Percentiles rank a stretch among this genome's conserved stretches.
phyloP scores from a whole-genome alignment of 768 basidiomycete genomes.

The Lactarius evosmus region DNA sequence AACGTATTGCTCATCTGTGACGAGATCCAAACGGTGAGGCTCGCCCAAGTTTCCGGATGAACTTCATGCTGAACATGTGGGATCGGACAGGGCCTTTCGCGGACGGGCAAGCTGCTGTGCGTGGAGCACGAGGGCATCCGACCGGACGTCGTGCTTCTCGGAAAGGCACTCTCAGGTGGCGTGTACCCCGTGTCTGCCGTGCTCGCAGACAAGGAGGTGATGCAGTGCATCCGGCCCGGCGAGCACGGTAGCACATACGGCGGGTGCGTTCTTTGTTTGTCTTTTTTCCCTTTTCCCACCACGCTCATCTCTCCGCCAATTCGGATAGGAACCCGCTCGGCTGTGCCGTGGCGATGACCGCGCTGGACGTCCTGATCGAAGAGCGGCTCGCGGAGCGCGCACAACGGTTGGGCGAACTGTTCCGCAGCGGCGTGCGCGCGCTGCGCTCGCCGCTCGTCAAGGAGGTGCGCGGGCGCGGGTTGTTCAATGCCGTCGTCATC shows the following conservation, averaged over 20 bases:
- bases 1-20: slow-evolving; percentile 97
- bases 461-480: slow-evolving; percentile 78
- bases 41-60: background rate
- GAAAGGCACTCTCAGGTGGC: slow-evolving; percentile 96
- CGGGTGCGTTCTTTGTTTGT: slow-evolving; percentile 62
- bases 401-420: slow-evolving; percentile 67
- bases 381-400: slow-evolving; percentile 86
- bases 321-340: slow-evolving; percentile 79
- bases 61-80: slow-evolving; percentile 16
- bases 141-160: slow-evolving; percentile 90
- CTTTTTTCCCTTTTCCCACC: slow-evolving; percentile 2
- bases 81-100: slow-evolving; percentile 66
- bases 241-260: slow-evolving; percentile 97
- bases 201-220: slow-evolving; percentile 84
- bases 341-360: slow-evolving; percentile 93
- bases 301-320: background rate
- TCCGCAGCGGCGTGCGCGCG: slow-evolving; percentile 61
- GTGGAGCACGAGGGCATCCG: slow-evolving; percentile 83
- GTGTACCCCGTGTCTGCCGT: slow-evolving; percentile 98
- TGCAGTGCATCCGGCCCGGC: slow-evolving; percentile 92
- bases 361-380: slow-evolving; percentile 84
- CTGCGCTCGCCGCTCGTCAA: slow-evolving; percentile 70
- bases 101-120: slow-evolving; percentile 93
- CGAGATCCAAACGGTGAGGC: slow-evolving; percentile 89
- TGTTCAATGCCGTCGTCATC: slow-evolving; percentile 93